Conservation (phyloP, 2,329 filamentous ascomycete genomes). For the Thielaviopsis musarum region DNA sequence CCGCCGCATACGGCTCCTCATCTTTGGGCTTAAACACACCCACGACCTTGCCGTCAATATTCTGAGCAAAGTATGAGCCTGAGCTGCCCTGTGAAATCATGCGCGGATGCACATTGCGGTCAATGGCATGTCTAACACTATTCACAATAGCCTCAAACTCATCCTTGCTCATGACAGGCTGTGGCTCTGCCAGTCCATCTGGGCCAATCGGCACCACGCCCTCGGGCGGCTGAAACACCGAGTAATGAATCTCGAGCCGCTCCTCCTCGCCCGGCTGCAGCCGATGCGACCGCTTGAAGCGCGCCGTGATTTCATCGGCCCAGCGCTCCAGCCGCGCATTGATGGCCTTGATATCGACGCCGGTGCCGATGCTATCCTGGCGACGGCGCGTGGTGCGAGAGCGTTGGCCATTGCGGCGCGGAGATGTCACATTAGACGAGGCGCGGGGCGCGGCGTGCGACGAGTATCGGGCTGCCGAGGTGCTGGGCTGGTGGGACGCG, state of each 20-base stretch:
- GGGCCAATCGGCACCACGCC: slow-evolving; percentile 66
- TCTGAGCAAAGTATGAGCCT: slow-evolving; percentile 92
- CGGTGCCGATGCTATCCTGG: slow-evolving; percentile 53
- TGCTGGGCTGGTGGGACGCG: slow-evolving; percentile 35
- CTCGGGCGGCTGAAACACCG: slow-evolving; percentile 87
- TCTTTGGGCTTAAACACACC: slow-evolving; percentile 99
- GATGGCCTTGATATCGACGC: slow-evolving; percentile 95
- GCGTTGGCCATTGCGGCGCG: slow-evolving; percentile 14
- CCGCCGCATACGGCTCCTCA: slow-evolving; percentile 91
- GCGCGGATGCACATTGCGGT: slow-evolving; percentile 78
- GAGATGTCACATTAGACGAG: slow-evolving; percentile 38
- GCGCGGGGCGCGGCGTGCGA: slow-evolving; percentile 38
- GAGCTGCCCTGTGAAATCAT: slow-evolving; percentile 97
- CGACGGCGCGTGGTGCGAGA: neutral
- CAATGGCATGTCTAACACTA: slow-evolving; percentile 78
- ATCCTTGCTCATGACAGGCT: slow-evolving; percentile 52
- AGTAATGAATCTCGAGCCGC: slow-evolving; percentile 87
- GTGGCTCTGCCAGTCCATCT: slow-evolving; percentile 49
- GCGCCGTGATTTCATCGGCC: slow-evolving; percentile 94
- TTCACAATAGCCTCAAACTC: slow-evolving; percentile 83
- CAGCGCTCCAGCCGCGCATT: slow-evolving; percentile 88
- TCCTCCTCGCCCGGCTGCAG: slow-evolving; percentile 45
- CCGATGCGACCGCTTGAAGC: slow-evolving; percentile 67
- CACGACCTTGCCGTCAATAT: slow-evolving; percentile 80
- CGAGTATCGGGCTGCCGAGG: slow-evolving; percentile 37